phyloP scores from a whole-genome alignment of 176 grass and related monocot species.

The Eleusine coracana region DNA sequence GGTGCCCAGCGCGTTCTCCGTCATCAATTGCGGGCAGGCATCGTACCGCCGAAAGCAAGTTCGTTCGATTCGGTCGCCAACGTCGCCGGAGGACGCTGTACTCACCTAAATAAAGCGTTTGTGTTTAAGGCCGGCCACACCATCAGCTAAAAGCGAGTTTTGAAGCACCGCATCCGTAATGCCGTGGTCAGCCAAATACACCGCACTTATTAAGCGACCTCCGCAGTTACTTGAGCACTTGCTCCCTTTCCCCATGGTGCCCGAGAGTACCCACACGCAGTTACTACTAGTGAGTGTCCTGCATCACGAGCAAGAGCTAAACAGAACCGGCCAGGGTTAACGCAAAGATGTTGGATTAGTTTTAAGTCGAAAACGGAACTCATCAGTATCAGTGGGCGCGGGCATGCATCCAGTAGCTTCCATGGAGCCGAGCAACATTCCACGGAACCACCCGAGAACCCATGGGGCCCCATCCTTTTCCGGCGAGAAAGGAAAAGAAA shows the following conservation, averaged over 20 bases:
- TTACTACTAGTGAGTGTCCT: not conserved
- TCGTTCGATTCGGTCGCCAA: not conserved
- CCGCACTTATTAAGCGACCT: not conserved
- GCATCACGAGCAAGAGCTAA: not conserved
- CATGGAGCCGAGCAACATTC: not conserved
- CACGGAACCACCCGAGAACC: not conserved
- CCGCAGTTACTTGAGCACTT: not conserved
- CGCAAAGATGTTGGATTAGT: too few species aligned
- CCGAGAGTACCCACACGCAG: not conserved
- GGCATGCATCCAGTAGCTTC: too few species aligned
- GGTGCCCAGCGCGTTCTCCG: not conserved
- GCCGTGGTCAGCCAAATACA: not conserved
- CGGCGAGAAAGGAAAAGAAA: not conserved
- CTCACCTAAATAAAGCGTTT: not conserved
- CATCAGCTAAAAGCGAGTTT: not conserved
- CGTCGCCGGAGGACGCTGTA: not conserved
- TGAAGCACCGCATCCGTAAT: not conserved
- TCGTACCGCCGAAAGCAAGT: slow-evolving; percentile 12
- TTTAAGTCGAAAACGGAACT: not conserved
- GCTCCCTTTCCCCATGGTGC: too few species aligned
- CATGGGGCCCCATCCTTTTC: not conserved
- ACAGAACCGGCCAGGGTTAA: too few species aligned
- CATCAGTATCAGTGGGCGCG: too few species aligned
- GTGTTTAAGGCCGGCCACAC: not conserved
- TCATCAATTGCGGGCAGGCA: not conserved